Evolutionary conservation across 1,284 basidiomycete genomes (phyloP).

Genomic region (Papiliotrema terrestris): DNA sequence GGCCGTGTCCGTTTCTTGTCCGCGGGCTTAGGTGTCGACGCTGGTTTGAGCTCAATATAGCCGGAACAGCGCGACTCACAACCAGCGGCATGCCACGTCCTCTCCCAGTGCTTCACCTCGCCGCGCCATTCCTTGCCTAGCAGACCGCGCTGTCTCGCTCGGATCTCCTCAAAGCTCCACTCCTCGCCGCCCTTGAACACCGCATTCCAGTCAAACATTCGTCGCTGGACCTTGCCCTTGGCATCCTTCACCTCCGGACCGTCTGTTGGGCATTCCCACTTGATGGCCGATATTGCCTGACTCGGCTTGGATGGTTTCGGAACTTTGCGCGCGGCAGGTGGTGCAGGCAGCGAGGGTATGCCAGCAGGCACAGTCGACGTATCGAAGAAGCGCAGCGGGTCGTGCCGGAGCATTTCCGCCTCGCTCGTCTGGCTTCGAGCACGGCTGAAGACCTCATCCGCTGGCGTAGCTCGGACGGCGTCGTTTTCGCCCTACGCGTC

Average conservation of each 20-base stretch:
- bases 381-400: conserved; percentile 57
- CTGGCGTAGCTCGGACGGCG: conserved; percentile 18
- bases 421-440: conserved; percentile 42
- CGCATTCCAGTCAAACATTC: conserved; percentile 48
- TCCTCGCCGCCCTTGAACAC: conserved; percentile 47
- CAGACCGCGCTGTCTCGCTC: conserved; percentile 45
- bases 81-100: conserved; percentile 43
- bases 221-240: conserved; percentile 42
- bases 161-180: conserved; percentile 50
- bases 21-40: conserved; percentile 35
- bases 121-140: conserved; percentile 41
- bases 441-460: conserved; percentile 47
- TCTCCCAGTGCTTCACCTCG: conserved; percentile 44
- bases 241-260: conserved; percentile 37
- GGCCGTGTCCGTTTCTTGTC: conserved; percentile 30
- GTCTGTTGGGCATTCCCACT: conserved; percentile 44
- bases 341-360: conserved; percentile 16
- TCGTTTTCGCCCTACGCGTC: conserved; percentile 19
- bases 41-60: conserved; percentile 50
- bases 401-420: conserved; percentile 54
- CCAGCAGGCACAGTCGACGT: conserved; percentile 27
- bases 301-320: conserved; percentile 10
- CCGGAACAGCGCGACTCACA: conserved; percentile 23
- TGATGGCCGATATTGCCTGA: background rate
- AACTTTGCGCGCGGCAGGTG: conserved; percentile 30